Conservation (phyloP, 495 filamentous ascomycete species). For the Mycothermus thermophilus region DNA sequence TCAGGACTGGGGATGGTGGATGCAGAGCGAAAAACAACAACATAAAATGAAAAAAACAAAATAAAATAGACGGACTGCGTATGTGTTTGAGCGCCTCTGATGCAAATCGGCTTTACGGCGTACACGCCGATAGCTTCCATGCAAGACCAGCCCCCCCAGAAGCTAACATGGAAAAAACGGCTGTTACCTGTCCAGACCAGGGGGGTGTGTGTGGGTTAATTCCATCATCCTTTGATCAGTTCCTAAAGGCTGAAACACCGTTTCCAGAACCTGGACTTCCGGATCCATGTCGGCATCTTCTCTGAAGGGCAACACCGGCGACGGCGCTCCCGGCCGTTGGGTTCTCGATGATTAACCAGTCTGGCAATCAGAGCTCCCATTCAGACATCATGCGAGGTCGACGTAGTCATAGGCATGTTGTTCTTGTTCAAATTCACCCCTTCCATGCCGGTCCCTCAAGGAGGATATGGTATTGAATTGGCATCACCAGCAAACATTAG, state of each 20-base stretch:
- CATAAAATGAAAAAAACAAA: constrained; percentile 2
- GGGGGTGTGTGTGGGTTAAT: constrained; percentile 18
- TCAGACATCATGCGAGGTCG: too few relatives aligned
- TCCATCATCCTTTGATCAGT: constrained; percentile 28
- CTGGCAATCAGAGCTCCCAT: constrained; percentile 3
- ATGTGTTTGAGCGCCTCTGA: neutral
- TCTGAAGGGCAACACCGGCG: constrained; percentile 15
- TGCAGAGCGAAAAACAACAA: neutral
- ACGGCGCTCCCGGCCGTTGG: constrained; percentile 11
- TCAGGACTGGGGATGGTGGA: neutral
- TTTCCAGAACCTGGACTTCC: constrained; percentile 18
- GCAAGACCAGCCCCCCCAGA: constrained; percentile 7
- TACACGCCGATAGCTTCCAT: constrained; percentile 5
- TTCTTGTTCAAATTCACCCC: constrained; percentile 4
- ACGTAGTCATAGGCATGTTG: constrained; percentile 6
- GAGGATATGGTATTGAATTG: constrained; percentile 1
- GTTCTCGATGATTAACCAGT: constrained; percentile 24
- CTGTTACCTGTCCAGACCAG: constrained; percentile 8
- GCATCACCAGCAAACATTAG: too few relatives aligned
- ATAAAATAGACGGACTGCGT: neutral
- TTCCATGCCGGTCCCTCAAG: constrained; percentile 5
- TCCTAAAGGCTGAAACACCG: constrained; percentile 27
- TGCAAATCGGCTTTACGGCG: constrained; percentile 6
- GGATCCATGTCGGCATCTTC: constrained; percentile 20
- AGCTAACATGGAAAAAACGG: constrained; percentile 25